Evolutionary conservation across 345 rosid species (phyloP).

Genomic region (Ailanthus altissimus): DNA sequence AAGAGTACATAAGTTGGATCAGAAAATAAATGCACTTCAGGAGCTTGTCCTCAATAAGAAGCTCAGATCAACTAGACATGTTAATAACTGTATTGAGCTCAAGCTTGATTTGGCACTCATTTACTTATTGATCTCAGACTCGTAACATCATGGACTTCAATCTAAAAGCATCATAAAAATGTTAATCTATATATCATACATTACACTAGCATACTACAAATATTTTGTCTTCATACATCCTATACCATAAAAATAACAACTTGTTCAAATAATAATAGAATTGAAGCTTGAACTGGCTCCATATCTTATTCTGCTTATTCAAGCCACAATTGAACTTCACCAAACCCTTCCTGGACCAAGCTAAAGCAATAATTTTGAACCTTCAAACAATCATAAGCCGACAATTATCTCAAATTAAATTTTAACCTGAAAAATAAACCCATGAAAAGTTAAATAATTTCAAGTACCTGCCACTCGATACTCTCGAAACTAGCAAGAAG

Average conservation of each 20-base stretch:
- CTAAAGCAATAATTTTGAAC: neutral
- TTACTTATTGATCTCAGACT: neutral
- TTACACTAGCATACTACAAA: neutral
- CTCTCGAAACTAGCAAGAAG: constrained; percentile 78
- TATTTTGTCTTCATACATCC: neutral
- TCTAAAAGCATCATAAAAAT: neutral
- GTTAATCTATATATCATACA: neutral
- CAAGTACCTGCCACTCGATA: constrained; percentile 92
- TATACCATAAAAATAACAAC: neutral
- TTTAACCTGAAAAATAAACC: neutral
- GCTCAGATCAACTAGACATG: neutral
- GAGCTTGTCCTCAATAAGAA: neutral
- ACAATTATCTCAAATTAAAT: neutral
- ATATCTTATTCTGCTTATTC: neutral
- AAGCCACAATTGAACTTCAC: neutral
- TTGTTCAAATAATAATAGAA: neutral
- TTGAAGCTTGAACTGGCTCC: neutral
- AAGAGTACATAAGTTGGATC: neutral
- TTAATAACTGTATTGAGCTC: neutral
- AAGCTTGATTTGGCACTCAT: neutral
- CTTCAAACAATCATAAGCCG: neutral
- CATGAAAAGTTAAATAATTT: neutral
- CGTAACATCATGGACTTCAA: neutral
- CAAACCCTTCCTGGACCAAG: neutral
- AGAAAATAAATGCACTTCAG: neutral